Evolutionary conservation across 495 filamentous ascomycete species (phyloP), one percentile per base, ranked within the genome.

Genomic region (Penicillium mononematosum): DNA sequence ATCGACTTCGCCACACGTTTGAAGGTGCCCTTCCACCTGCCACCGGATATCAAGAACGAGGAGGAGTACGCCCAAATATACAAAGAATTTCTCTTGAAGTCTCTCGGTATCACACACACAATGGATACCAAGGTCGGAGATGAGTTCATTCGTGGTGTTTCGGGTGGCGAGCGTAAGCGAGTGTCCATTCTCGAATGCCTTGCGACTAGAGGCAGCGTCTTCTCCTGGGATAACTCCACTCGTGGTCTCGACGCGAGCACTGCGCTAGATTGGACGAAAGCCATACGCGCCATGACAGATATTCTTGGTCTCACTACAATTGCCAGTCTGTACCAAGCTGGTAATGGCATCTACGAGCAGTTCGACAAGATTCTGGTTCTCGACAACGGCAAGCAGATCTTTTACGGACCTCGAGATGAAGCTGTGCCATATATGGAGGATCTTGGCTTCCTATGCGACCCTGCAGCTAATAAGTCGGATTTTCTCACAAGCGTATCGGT

Each of bases 161-260:
- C 89, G 20, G 87, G 85, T 45, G 90, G 90, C 45, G 89, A 94
- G 69, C 75, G 89, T 16, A 93, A 93, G 72, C 85, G 24, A 24
- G 71, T 44, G 68, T 74, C 12, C 45, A 76, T 77, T 47, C 68
- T 70, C 1, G 72, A 83, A 58, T 80, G 88, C 68, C 76, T 88
- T 24, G 24, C 24, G 24, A 24, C 24, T 24, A 24, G 31, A 85
- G 82, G 17, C 84, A 85, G 34, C 82, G 82, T 32, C 82, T 82
- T 45, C 70, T 95, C 5, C 78, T 93, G 89, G 88, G 90, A 94
- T 65, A 93, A 95, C 71, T 84, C 80, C 47, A 91, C 89, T 3
- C 83, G 90, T 52, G 90, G 90, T 32, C 76, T 94, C 14, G 90
- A 95, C 60, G 86, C 86, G 25, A 86, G 83, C 22, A 93, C 88